A percentile compares a stretch with the other conserved stretches of the same genome.
Evolutionary conservation across 2,329 filamentous ascomycete species (phyloP).

Genomic region (Cladophialophora chaetospira): DNA sequence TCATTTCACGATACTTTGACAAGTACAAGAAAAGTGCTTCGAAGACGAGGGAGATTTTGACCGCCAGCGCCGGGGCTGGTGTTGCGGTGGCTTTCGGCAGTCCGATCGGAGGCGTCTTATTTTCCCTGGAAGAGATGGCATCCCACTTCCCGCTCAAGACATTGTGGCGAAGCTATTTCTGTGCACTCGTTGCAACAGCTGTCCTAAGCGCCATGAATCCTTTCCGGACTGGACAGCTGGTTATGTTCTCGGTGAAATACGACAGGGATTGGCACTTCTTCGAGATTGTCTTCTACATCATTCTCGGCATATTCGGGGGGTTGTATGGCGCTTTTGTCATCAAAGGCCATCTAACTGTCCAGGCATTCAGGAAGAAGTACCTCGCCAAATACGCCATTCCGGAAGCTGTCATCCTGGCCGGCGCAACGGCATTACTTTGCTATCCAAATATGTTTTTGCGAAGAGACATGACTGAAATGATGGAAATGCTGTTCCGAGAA

Average conservation of each 20-base stretch:
- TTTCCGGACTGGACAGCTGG: constrained; percentile 91
- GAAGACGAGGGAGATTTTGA: constrained; percentile 93
- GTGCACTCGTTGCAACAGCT: constrained; percentile 89
- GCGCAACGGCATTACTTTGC: constrained; percentile 84
- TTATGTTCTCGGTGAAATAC: constrained; percentile 98
- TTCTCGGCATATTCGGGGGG: constrained; percentile 90
- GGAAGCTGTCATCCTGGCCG: constrained; percentile 81
- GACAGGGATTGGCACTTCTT: constrained; percentile 98
- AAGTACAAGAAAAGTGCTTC: constrained; percentile 91
- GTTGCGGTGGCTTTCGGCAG: constrained; percentile 97
- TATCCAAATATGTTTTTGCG: constrained; percentile 94
- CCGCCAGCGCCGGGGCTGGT: constrained; percentile 89
- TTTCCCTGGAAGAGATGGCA: constrained; percentile 97
- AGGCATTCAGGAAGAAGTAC: constrained; percentile 93
- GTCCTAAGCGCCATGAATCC: constrained; percentile 95
- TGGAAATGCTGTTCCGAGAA: constrained; percentile 95
- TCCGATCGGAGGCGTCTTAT: constrained; percentile 93
- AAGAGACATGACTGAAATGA: constrained; percentile 99
- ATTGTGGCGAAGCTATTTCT: constrained; percentile 97
- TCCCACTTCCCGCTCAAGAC: constrained; percentile 96
- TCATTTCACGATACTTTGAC: constrained; percentile 87
- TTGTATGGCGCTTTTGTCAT: constrained; percentile 96
- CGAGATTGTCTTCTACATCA: constrained; percentile 86
- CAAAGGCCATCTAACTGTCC: constrained; percentile 90
- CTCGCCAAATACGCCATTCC: constrained; percentile 79